Evolutionary conservation across 345 rosid genomes (phyloP).

Genomic region (Noccaea bulbosa): DNA sequence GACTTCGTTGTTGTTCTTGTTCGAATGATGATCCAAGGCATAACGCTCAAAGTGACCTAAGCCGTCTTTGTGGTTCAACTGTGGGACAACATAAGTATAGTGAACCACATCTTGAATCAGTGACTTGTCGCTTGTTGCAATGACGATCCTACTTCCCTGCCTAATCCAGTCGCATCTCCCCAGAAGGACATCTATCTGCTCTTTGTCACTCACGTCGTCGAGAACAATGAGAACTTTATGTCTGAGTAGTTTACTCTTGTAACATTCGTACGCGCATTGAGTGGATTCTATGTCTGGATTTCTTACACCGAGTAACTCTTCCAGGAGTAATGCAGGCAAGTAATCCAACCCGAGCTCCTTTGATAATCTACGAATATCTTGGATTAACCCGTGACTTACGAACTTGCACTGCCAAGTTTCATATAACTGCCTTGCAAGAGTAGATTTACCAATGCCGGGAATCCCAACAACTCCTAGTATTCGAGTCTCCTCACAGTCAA

Average conservation of each 20-base stretch:
- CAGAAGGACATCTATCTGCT: constrained; percentile 14
- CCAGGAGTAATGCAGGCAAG: constrained; percentile 3
- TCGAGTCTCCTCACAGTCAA: no score
- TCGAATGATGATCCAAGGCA: no score
- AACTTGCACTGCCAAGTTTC: neutral
- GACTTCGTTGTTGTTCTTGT: no score
- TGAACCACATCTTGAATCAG: neutral
- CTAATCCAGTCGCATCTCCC: neutral
- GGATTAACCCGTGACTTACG: constrained; percentile 1
- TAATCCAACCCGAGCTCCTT: neutral
- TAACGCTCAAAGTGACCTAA: no score
- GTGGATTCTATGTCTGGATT: no score
- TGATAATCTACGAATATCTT: neutral
- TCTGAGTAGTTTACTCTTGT: neutral
- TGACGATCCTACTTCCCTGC: constrained; percentile 28
- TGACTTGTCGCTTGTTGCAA: constrained; percentile 32
- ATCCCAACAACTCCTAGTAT: constrained; percentile 21
- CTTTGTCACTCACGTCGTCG: constrained; percentile 1
- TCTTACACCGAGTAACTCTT: neutral
- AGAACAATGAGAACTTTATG: constrained; percentile 16
- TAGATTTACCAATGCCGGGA: constrained; percentile 18
- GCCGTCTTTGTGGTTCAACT: no score
- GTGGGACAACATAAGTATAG: no score
- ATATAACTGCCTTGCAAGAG: constrained; percentile 10
- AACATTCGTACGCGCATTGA: neutral